phyloP scores from a whole-genome alignment of 2,329 filamentous ascomycete species.

The Penicillium hordei region DNA sequence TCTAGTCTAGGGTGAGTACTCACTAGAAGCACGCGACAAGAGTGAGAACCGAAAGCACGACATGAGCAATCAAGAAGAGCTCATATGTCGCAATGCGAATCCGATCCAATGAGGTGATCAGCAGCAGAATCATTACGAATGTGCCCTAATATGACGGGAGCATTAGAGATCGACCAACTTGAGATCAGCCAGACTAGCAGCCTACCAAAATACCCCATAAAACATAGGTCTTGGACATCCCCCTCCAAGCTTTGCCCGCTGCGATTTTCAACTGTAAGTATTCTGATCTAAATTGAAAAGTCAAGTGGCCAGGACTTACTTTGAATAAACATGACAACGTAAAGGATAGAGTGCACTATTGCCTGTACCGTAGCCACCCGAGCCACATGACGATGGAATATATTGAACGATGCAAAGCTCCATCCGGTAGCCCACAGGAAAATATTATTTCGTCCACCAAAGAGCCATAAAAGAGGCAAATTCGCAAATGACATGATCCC shows the following conservation, averaged over 20 bases:
- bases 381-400: constrained; percentile 67
- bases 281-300: neutral
- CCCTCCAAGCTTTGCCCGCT: constrained; percentile 30
- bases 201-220: constrained; percentile 34
- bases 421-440: constrained; percentile 68
- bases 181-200: neutral
- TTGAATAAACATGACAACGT: constrained; percentile 45
- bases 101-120: constrained; percentile 48
- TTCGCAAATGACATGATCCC: constrained; percentile 65
- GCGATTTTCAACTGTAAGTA: neutral
- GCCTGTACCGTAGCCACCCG: constrained; percentile 62
- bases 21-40: constrained; percentile 52
- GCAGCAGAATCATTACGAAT: constrained; percentile 42
- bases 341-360: constrained; percentile 62
- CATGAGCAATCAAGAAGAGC: constrained; percentile 43
- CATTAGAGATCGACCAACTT: neutral
- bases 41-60: constrained; percentile 40
- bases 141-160: constrained; percentile 26
- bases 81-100: constrained; percentile 49
- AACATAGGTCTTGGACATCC: constrained; percentile 30
- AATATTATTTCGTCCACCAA: constrained; percentile 66
- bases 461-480: constrained; percentile 65
- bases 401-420: constrained; percentile 66
- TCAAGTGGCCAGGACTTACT: constrained; percentile 17
- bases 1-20: constrained; percentile 14